A percentile compares a stretch with the other conserved stretches of the same genome.
These are phyloP conservation scores for Rhynchosporium graminicola DNA, from an alignment of 2,329 filamentous ascomycete genomes.

Conservation along the genomic window DNA sequence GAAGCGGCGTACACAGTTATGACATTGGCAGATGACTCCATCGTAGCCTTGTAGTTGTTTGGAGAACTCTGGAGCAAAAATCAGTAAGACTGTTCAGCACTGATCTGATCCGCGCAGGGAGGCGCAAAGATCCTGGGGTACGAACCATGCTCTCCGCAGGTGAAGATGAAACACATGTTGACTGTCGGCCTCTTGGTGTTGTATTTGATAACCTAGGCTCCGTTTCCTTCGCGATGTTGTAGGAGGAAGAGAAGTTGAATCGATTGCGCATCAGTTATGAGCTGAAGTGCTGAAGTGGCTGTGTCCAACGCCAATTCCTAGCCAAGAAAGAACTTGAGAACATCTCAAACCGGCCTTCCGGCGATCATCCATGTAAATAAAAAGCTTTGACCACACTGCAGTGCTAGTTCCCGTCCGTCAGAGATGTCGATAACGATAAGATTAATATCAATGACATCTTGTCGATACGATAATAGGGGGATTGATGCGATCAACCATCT, in stretches of 20 bases:
- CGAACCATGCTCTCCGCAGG: constrained; percentile 41
- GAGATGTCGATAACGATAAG: constrained; percentile 13
- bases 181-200: not conserved
- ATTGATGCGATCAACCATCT: not conserved
- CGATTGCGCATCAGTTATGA: constrained; percentile 24
- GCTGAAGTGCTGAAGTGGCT: constrained; percentile 13
- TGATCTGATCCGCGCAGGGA: constrained; percentile 12
- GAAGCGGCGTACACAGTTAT: constrained; percentile 54
- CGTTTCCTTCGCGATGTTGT: not conserved
- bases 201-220: constrained; percentile 12
- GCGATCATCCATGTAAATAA: not conserved
- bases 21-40: constrained; percentile 61
- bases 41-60: constrained; percentile 55
- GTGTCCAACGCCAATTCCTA: constrained; percentile 15
- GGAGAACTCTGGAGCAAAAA: constrained; percentile 37
- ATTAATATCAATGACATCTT: not conserved
- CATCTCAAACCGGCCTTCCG: constrained; percentile 9
- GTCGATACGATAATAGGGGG: not conserved
- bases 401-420: not conserved
- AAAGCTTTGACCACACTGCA: constrained; percentile 1
- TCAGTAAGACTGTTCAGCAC: constrained; percentile 22
- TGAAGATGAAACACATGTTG: constrained; percentile 40
- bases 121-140: constrained; percentile 8
- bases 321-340: not conserved
- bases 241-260: not conserved